A percentile compares a stretch with the other conserved stretches of the same genome.
These are phyloP conservation scores for Coemansia furcata DNA, from an alignment of 192 early-diverging fungal species.

Conservation along the genomic window DNA sequence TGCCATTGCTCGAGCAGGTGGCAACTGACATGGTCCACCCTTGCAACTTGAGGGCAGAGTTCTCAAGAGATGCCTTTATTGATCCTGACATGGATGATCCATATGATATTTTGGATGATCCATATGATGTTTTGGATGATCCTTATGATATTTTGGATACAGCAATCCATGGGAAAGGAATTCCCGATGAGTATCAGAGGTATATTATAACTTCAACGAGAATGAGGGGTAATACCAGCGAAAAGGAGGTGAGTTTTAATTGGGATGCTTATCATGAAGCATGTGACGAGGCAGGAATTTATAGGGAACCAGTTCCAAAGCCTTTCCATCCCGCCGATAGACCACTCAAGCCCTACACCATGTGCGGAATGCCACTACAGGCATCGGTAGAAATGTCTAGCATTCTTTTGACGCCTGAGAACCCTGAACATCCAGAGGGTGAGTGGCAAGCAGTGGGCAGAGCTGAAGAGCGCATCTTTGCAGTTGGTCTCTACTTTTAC, in stretches of 20 bases:
- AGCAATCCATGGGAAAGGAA: neutral
- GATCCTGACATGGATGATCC: too few species aligned
- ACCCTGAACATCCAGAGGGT: constrained; percentile 53
- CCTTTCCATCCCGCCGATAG: constrained; percentile 30
- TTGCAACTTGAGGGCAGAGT: neutral
- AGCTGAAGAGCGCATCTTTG: constrained; percentile 66
- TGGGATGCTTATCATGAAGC: neutral
- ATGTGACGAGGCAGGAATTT: neutral
- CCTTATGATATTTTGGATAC: too few species aligned
- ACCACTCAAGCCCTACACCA: constrained; percentile 16
- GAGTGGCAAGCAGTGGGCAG: constrained; percentile 73
- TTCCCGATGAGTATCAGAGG: neutral
- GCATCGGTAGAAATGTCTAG: constrained; percentile 70
- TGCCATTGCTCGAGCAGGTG: constrained; percentile 61
- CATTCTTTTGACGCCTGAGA: constrained; percentile 63
- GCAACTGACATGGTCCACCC: constrained; percentile 5
- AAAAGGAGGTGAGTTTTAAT: neutral
- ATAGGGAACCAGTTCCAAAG: constrained; percentile 27
- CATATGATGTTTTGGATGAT: neutral
- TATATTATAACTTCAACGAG: neutral
- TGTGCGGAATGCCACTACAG: constrained; percentile 49
- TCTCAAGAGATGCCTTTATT: neutral
- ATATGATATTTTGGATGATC: neutral
- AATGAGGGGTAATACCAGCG: too few species aligned
- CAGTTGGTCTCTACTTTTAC: constrained; percentile 73